Evolutionary conservation across 2,329 filamentous ascomycete genomes (phyloP), one percentile per base, ranked within the genome.

Genomic region (Coniochaeta pulveracea): DNA sequence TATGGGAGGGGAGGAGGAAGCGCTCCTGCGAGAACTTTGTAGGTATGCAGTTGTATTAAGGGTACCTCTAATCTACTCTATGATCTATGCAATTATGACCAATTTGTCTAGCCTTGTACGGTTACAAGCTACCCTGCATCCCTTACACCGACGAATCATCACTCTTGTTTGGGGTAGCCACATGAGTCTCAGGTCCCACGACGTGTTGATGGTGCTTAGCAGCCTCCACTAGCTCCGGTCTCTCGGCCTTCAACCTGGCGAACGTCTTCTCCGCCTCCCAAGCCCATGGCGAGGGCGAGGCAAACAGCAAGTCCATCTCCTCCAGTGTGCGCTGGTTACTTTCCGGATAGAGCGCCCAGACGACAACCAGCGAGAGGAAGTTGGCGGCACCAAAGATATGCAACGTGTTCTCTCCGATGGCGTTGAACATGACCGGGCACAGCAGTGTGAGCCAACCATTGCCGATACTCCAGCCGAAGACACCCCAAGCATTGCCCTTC

Each of bases 291-390:
- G 28, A 22, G 3, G 17, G 28, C 6, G 17, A 31, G 6, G 79
- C 76, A 43, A 86, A 85, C 0, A 85, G 54, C 0, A 85, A 55
- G 39, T 86, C 75, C 61, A 85, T 85, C 47, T 85, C 80, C 46
- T 85, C 81, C 0, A 85, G 59, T 0, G 79, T 85, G 0, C 80
- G 68, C 50, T 82, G 76, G 47, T 79, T 84, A 3, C 74, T 81
- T 49, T 85, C 81, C 0, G 80, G 81, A 36, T 84, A 85, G 0
- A 86, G 47, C 0, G 77, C 76, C 76, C 77, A 86, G 0, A 84
- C 75, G 54, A 83, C 72, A 1, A 76, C 69, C 4, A 85, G 76
- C 1, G 69, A 66, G 19, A 81, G 51, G 6, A 75, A 54, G 46
- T 84, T 85, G 47, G 68, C 72, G 4, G 68, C 74, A 1, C 69